phyloP scores from a whole-genome alignment of 2,329 filamentous ascomycete species.

The Thelonectria blattea region DNA sequence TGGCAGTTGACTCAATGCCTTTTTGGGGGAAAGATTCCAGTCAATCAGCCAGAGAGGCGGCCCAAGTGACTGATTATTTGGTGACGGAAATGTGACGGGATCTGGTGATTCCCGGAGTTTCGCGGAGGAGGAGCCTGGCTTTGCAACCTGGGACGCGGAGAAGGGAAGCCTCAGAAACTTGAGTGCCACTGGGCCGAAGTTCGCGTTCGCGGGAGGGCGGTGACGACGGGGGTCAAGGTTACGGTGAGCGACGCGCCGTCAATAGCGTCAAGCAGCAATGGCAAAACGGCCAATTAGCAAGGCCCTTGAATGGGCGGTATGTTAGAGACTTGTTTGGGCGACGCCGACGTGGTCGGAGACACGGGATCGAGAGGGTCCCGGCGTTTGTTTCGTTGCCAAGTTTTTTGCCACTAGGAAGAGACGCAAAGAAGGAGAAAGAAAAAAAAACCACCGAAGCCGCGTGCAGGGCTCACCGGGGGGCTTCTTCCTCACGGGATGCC shows the following conservation, averaged over 20 bases:
- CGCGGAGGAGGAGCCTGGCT: constrained; percentile 1
- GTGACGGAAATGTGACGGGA: neutral
- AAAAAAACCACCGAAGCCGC: neutral
- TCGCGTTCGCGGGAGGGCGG: neutral
- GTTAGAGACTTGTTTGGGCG: neutral
- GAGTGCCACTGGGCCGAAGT: constrained; percentile 1
- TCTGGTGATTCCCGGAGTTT: constrained; percentile 1
- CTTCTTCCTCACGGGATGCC: neutral
- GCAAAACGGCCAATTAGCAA: constrained; percentile 7
- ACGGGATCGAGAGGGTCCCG: constrained; percentile 5
- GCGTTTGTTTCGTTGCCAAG: neutral
- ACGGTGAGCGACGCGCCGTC: neutral
- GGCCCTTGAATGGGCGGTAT: constrained; percentile 12
- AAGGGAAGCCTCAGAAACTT: neutral
- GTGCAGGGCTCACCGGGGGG: constrained; percentile 12
- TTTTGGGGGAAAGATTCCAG: neutral
- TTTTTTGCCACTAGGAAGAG: neutral
- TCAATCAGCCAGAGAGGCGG: neutral
- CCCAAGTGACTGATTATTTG: constrained; percentile 7
- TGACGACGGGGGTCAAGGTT: neutral
- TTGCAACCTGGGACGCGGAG: no score
- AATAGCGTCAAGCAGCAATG: neutral
- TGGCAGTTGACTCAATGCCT: constrained; percentile 1
- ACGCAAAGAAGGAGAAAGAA: neutral
- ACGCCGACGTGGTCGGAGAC: neutral